Conservation (phyloP, 1,284 basidiomycete genomes). For the Pseudozyma flocculosa region DNA sequence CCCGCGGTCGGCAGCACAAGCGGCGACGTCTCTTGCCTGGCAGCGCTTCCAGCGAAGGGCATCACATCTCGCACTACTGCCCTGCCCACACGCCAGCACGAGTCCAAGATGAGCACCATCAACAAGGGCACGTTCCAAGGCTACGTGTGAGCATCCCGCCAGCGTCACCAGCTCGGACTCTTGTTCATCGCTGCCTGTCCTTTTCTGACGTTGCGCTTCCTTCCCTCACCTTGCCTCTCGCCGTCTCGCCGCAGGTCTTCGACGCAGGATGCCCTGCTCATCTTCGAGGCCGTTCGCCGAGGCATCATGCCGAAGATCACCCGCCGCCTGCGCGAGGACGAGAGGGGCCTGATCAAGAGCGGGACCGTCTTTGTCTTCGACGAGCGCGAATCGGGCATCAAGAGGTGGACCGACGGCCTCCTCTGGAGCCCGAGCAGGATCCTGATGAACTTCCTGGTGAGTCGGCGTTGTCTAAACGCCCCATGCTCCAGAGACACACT, state of each 20-base stretch:
- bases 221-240: slow-evolving; percentile 59
- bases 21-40: too few relatives aligned
- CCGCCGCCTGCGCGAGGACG: slow-evolving; percentile 86
- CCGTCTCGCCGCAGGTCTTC: slow-evolving; percentile 69
- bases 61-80: too few relatives aligned
- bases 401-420: slow-evolving; percentile 96
- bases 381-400: slow-evolving; percentile 95
- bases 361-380: slow-evolving; percentile 97
- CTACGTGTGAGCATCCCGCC: slow-evolving; percentile 16
- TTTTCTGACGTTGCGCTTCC: too few relatives aligned
- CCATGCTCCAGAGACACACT: too few relatives aligned
- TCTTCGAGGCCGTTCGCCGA: slow-evolving; percentile 87
- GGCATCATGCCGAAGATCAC: slow-evolving; percentile 90
- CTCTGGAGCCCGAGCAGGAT: slow-evolving; percentile 88
- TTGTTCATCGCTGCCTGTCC: not conserved
- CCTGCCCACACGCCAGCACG: too few relatives aligned
- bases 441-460: slow-evolving; percentile 82
- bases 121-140: slow-evolving; percentile 13
- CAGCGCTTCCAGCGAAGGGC: too few relatives aligned
- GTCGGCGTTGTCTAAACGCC: too few relatives aligned
- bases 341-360: slow-evolving; percentile 82
- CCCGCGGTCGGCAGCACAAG: too few relatives aligned
- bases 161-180: too few relatives aligned
- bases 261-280: slow-evolving; percentile 89
- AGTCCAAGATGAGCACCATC: not conserved